Evolutionary conservation across 768 basidiomycete genomes (phyloP).

Genomic region (Termitomyces sp.): DNA sequence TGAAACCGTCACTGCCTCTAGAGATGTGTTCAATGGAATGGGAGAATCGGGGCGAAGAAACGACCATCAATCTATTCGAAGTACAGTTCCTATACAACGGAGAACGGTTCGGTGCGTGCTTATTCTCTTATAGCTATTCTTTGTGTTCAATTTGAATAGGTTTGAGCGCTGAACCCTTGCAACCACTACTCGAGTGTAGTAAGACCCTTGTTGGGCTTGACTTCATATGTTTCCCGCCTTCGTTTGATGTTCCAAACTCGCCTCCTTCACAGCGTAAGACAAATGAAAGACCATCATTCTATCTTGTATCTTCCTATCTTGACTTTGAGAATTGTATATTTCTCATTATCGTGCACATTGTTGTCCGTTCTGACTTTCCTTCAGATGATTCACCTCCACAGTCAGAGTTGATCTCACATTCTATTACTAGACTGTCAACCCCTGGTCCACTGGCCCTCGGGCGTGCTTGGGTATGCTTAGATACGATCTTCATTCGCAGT

Average conservation of each 20-base stretch:
- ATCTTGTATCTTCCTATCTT: slow-evolving; percentile 47
- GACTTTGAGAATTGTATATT: slow-evolving; percentile 58
- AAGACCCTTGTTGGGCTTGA: slow-evolving; percentile 35
- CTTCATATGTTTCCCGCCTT: slow-evolving; percentile 33
- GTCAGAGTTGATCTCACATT: slow-evolving; percentile 32
- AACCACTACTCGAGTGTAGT: slow-evolving; percentile 34
- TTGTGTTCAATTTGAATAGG: slow-evolving; percentile 22
- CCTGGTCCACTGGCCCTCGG: slow-evolving; percentile 15
- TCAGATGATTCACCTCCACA: slow-evolving; percentile 32
- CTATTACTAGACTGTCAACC: slow-evolving; percentile 16
- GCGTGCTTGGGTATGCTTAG: slow-evolving; percentile 33
- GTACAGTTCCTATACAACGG: slow-evolving; percentile 47
- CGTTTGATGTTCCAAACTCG: background rate
- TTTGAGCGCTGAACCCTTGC: slow-evolving; percentile 36
- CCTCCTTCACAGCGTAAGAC: slow-evolving; percentile 12
- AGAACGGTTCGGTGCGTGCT: slow-evolving; percentile 32
- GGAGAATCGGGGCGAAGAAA: slow-evolving; percentile 59
- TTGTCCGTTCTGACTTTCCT: background rate
- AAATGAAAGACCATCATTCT: slow-evolving; percentile 28
- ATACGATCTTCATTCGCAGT: background rate
- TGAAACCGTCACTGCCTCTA: slow-evolving; percentile 18
- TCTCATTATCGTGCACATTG: background rate
- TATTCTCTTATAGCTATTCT: background rate
- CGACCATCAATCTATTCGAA: slow-evolving; percentile 55
- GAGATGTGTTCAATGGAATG: slow-evolving; percentile 30